These are phyloP conservation scores for Puccinellia tenuiflora DNA, from an alignment of 176 grass and related monocot species.

Conservation along the genomic window DNA sequence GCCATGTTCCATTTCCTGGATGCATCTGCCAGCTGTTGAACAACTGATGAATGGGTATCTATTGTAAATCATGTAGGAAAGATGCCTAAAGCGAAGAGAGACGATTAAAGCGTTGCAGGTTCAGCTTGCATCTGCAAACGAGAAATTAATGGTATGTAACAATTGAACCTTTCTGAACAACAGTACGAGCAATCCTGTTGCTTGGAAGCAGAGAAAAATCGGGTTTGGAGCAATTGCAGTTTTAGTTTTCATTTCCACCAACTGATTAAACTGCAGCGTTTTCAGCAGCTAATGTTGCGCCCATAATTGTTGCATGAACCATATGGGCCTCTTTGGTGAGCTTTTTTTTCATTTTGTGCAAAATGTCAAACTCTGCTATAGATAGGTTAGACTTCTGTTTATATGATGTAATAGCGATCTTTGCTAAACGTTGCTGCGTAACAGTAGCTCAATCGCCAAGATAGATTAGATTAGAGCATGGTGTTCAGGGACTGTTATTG, in stretches of 20 bases:
- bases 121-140: conserved; percentile 9
- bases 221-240: neutral
- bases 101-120: neutral
- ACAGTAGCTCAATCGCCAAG: neutral
- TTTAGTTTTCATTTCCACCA: neutral
- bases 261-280: neutral
- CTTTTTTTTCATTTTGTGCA: neutral
- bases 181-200: neutral
- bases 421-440: neutral
- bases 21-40: neutral
- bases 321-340: neutral
- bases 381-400: neutral
- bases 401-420: neutral
- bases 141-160: neutral
- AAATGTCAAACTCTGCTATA: neutral
- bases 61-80: neutral
- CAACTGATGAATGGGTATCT: neutral
- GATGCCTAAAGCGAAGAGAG: neutral
- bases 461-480: neutral
- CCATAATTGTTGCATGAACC: neutral
- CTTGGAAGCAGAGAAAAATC: neutral
- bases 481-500: neutral
- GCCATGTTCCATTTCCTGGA: neutral
- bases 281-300: neutral
- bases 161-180: neutral